Evolutionary conservation across 176 grass and related monocot genomes (phyloP).

Genomic region (Hordeum vulgare): DNA sequence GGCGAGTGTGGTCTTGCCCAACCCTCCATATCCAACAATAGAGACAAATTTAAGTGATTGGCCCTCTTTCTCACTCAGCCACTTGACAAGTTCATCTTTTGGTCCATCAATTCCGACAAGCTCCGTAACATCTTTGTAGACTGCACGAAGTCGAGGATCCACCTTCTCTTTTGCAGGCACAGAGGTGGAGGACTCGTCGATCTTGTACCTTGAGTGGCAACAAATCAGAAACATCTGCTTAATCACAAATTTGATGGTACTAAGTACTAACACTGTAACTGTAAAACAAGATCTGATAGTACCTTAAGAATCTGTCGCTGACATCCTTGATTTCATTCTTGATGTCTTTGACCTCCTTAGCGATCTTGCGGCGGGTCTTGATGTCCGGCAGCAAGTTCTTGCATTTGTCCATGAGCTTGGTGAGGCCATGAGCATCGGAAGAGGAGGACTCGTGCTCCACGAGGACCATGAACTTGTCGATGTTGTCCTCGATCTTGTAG

Average conservation of each 20-base stretch:
- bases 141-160: background rate
- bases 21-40: background rate
- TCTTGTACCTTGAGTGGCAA: background rate
- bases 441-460: background rate
- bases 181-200: background rate
- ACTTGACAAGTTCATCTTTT: conserved; percentile 1
- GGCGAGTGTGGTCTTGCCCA: background rate
- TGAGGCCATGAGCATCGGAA: background rate
- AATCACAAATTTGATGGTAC: background rate
- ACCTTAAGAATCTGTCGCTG: background rate
- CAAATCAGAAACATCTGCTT: background rate
- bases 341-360: background rate
- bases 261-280: background rate
- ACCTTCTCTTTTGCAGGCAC: background rate
- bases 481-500: background rate
- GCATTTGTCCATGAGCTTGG: background rate
- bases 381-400: background rate
- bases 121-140: background rate
- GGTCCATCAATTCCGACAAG: background rate
- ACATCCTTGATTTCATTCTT: background rate
- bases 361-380: background rate
- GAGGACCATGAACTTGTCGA: background rate
- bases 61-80: background rate
- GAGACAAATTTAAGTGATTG: background rate
- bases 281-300: background rate